Evolutionary conservation across 805 yeast genomes (phyloP).

Genomic region (Candida anglica): DNA sequence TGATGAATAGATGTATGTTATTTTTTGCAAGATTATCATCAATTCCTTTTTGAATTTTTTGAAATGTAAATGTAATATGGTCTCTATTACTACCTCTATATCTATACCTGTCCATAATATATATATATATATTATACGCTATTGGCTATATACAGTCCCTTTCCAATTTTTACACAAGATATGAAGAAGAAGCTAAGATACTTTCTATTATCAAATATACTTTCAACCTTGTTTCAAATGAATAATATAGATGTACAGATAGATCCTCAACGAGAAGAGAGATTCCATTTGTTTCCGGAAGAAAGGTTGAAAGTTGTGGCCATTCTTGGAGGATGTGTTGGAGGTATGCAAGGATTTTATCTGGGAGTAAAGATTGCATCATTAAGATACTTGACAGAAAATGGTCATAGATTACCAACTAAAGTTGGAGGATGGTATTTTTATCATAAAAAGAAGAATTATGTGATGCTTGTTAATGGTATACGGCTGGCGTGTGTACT

Average conservation of each 20-base stretch:
- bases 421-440: slow-evolving; percentile 85
- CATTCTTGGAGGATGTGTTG: slow-evolving; percentile 34
- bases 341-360: slow-evolving; percentile 53
- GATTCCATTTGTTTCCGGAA: slow-evolving; percentile 49
- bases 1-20: too few species aligned
- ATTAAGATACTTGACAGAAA: slow-evolving; percentile 66
- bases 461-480: slow-evolving; percentile 61
- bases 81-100: too few species aligned
- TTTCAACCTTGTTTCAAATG: too few species aligned
- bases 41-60: too few species aligned
- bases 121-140: too few species aligned
- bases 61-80: too few species aligned
- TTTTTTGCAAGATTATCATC: too few species aligned
- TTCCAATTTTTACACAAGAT: too few species aligned
- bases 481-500: slow-evolving; percentile 43
- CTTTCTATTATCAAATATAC: too few species aligned
- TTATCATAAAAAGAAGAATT: slow-evolving; percentile 80
- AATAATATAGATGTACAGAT: not conserved
- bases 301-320: slow-evolving; percentile 43
- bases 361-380: slow-evolving; percentile 55
- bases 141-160: too few species aligned
- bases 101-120: too few species aligned
- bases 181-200: too few species aligned
- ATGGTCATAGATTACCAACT: slow-evolving; percentile 75
- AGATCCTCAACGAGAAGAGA: slow-evolving; percentile 18